Percentiles rank a stretch among this genome's conserved stretches.
Evolutionary conservation across 305 asterid species (phyloP).

Genomic region (Vinca major): DNA sequence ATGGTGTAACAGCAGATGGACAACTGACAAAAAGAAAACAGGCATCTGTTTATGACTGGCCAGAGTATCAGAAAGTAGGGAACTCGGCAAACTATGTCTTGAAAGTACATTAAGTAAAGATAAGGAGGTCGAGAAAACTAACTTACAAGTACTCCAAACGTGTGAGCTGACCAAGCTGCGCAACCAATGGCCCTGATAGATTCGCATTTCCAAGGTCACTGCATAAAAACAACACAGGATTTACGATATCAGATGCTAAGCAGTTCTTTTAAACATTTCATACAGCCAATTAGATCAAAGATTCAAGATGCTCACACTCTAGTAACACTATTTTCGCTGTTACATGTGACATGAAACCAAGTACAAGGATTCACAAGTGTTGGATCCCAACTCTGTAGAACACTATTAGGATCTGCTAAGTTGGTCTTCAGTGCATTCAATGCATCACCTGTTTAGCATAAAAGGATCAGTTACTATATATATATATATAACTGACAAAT

Average conservation of each 20-base stretch:
- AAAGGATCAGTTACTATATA: slow-evolving; percentile 1
- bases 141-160: slow-evolving; percentile 75
- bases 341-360: slow-evolving; percentile 82
- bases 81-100: neutral
- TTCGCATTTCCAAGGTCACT: slow-evolving; percentile 87
- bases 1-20: neutral
- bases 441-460: slow-evolving; percentile 57
- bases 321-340: slow-evolving; percentile 47
- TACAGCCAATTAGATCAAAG: slow-evolving; percentile 8
- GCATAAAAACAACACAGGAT: slow-evolving; percentile 13
- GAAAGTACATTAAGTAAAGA: neutral
- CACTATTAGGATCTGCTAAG: slow-evolving; percentile 68
- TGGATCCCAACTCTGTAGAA: slow-evolving; percentile 83
- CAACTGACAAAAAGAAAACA: neutral
- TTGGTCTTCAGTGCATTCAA: slow-evolving; percentile 51
- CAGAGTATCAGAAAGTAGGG: neutral
- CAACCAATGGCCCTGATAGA: slow-evolving; percentile 65
- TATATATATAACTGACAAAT: neutral
- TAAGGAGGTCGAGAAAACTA: neutral
- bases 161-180: slow-evolving; percentile 66
- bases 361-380: slow-evolving; percentile 76
- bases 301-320: slow-evolving; percentile 47
- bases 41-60: neutral
- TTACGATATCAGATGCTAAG: slow-evolving; percentile 22
- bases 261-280: neutral